Evolutionary conservation across 768 basidiomycete species (phyloP), one percentile per base, ranked within the genome.

Genomic region (Phaffia tasmanica): DNA sequence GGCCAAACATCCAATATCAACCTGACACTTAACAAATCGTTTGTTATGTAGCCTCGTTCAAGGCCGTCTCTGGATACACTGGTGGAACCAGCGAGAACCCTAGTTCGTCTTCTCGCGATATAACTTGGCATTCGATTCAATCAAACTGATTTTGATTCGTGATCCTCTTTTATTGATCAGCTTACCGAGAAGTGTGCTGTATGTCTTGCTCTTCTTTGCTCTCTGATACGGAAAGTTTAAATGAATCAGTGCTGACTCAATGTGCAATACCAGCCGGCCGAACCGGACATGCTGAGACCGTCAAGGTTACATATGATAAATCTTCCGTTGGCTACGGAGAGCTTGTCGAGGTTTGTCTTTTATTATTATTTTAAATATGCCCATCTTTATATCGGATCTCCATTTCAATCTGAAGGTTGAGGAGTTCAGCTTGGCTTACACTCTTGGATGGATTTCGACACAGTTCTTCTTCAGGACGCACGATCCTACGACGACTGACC

Each of bases 391-490:
- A 23, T 51, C 6, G 8, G 47, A 6, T n/a, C 1, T 4, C 11
- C 35, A 4, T 42, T 42, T 11, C 4, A 42, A 42, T 42, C 11
- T 42, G 35, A 42, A 11, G 35, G 4, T 42, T 11, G 11, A 42
- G 6, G 35, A 5, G 6, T 42, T 42, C 35, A 11, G 35, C 35
- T 42, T 11, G 6, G 35, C 35, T 42, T 42, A 11, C 35, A 42
- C 35, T 5, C 11, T 42, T 42, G 35, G 4, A 42, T 11, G 35
- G 35, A 30, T 25, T 18, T 46, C 19, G 4, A 16, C 75, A 86
- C 90, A 94, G 76, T 93, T 92, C 80, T 94, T 94, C 78, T 94
- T 91, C 76, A 83, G 94, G 56, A 89, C 88, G 0, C 93, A 97
- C 72, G 92, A 95, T 71, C 89, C 93, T 2, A 94, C 91, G 51